Evolutionary conservation across 768 basidiomycete genomes (phyloP).

Genomic region (Suillus subalutaceus): DNA sequence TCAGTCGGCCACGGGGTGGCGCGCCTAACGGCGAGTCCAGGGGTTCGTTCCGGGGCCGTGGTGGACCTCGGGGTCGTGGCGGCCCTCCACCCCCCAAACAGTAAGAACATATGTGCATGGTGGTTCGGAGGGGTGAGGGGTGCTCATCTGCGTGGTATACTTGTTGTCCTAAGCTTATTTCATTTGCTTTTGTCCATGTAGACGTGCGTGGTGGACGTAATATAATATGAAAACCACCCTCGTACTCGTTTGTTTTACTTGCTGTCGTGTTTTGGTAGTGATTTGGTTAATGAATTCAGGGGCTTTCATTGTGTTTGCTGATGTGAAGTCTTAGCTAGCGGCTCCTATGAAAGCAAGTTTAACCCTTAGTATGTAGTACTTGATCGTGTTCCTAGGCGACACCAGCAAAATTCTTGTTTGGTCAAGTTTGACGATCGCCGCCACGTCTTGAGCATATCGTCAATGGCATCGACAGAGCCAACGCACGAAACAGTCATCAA

Average conservation of each 20-base stretch:
- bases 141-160: conserved; percentile 8
- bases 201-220: conserved; percentile 10
- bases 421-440: conserved; percentile 1
- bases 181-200: conserved; percentile 12
- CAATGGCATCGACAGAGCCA: conserved; percentile 4
- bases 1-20: conserved; percentile 63
- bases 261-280: conserved; percentile 8
- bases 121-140: conserved; percentile 1
- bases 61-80: conserved; percentile 47
- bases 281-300: conserved; percentile 1
- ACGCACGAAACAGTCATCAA: background rate
- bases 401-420: conserved; percentile 1
- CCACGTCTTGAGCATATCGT: conserved; percentile 3
- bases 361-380: background rate
- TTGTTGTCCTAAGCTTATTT: conserved; percentile 9
- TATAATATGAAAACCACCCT: conserved; percentile 5
- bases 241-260: conserved; percentile 4
- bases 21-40: conserved; percentile 54
- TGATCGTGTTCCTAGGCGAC: background rate
- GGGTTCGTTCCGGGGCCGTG: conserved; percentile 51
- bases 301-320: background rate
- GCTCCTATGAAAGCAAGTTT: background rate
- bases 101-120: background rate
- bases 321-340: background rate
- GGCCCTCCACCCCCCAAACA: conserved; percentile 33